phyloP scores from a whole-genome alignment of 2,329 filamentous ascomycete genomes.

The Fusarium sarcochroum region DNA sequence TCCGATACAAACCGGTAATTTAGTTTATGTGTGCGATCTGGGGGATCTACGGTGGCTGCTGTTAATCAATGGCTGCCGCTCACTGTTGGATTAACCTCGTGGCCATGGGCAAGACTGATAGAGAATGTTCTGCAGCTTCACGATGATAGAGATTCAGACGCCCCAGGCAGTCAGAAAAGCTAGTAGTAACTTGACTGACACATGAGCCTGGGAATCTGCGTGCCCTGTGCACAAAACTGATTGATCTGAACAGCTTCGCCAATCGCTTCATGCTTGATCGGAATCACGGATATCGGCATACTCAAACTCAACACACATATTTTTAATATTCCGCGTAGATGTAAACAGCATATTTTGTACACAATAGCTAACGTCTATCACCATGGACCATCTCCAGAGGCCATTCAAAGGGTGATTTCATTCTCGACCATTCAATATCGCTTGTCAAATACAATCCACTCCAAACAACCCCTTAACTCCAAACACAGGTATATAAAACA shows the following conservation, averaged over 20 bases:
- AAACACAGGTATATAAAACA: slow-evolving; percentile 4
- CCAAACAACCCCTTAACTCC: slow-evolving; percentile 1
- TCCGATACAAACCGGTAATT: background rate
- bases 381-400: background rate
- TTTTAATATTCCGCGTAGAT: background rate
- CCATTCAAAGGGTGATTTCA: background rate
- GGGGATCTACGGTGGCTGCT: background rate
- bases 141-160: background rate
- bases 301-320: background rate
- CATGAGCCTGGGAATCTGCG: background rate
- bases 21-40: background rate
- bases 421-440: background rate
- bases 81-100: background rate
- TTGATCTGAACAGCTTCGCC: background rate
- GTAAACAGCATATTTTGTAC: background rate
- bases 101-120: background rate
- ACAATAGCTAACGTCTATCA: background rate
- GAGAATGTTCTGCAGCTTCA: background rate
- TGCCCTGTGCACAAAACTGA: background rate
- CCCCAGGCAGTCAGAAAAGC: background rate
- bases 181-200: background rate
- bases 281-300: background rate
- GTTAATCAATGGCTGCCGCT: background rate
- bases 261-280: slow-evolving; percentile 7
- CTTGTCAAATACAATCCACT: background rate